Evolutionary conservation across 2,329 filamentous ascomycete genomes (phyloP).

Genomic region (Fusarium newnesense): DNA sequence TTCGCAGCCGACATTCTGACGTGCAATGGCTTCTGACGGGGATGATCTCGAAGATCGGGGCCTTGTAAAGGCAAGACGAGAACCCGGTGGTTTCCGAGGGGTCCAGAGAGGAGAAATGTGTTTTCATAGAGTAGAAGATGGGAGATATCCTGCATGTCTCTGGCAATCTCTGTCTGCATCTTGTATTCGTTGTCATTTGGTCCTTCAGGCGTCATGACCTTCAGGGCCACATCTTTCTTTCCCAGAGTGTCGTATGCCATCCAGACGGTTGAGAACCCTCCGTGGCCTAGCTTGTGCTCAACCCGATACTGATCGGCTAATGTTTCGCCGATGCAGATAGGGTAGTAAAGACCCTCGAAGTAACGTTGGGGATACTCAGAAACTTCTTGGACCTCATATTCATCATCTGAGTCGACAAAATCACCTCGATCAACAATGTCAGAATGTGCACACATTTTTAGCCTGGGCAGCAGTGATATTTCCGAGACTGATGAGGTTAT

Average conservation of each 20-base stretch:
- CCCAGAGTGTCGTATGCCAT: not conserved
- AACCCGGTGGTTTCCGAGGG: accelerated
- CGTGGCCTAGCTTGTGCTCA: not conserved
- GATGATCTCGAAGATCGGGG: not conserved
- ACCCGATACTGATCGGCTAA: not conserved
- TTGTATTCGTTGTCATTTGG: not conserved
- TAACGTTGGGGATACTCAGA: not conserved
- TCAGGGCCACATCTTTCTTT: not conserved
- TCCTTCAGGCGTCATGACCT: not conserved
- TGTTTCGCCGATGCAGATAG: not conserved
- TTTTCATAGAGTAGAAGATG: not conserved
- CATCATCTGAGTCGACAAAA: not conserved
- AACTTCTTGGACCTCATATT: not conserved
- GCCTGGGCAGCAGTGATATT: no score
- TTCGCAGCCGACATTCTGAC: not conserved
- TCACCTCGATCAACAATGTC: not conserved
- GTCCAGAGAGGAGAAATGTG: not conserved
- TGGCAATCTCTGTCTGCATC: not conserved
- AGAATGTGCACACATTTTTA: not conserved
- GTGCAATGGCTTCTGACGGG: not conserved
- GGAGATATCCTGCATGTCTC: accelerated
- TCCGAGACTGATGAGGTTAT: no score
- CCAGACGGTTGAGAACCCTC: not conserved
- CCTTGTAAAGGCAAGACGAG: not conserved
- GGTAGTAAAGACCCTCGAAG: not conserved